A percentile compares a stretch with the other conserved stretches of the same genome.
phyloP scores from a whole-genome alignment of 2,329 filamentous ascomycete genomes.

The Neocatenulostroma microsporum region DNA sequence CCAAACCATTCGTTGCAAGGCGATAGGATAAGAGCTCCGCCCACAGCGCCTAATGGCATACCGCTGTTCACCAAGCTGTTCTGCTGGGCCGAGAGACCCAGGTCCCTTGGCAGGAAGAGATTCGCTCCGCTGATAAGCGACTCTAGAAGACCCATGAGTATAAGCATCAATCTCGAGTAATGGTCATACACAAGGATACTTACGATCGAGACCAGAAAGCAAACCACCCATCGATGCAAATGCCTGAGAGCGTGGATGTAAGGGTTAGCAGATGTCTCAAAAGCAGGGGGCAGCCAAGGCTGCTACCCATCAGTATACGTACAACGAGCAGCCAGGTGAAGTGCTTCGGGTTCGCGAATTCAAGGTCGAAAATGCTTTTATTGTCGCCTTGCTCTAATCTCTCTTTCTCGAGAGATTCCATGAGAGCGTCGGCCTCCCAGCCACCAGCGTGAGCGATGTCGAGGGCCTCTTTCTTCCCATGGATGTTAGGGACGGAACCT shows the following conservation, averaged over 20 bases:
- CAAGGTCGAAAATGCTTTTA: slow-evolving; percentile 44
- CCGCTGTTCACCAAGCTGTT: slow-evolving; percentile 61
- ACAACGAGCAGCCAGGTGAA: slow-evolving; percentile 65
- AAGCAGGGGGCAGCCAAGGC: too few relatives aligned
- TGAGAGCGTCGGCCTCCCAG: slow-evolving; percentile 40
- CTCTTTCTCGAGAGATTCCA: slow-evolving; percentile 35
- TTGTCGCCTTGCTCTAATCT: slow-evolving; percentile 30
- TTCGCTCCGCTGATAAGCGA: slow-evolving; percentile 65
- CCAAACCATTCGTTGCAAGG: slow-evolving; percentile 62
- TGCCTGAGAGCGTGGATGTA: slow-evolving; percentile 58
- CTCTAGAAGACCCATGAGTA: too few relatives aligned
- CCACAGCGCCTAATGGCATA: slow-evolving; percentile 65
- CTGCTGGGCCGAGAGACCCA: slow-evolving; percentile 48
- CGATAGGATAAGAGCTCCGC: slow-evolving; percentile 58
- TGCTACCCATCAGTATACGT: too few relatives aligned
- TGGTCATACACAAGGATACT: too few relatives aligned
- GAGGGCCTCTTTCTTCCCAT: slow-evolving; percentile 24
- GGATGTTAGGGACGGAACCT: slow-evolving; percentile 20
- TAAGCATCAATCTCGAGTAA: too few relatives aligned
- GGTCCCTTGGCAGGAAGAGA: slow-evolving; percentile 54
- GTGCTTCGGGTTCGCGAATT: slow-evolving; percentile 54
- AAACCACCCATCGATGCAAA: slow-evolving; percentile 71
- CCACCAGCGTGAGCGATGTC: slow-evolving; percentile 27
- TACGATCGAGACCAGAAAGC: slow-evolving; percentile 65
- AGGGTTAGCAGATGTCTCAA: too few relatives aligned